Evolutionary conservation across 2,329 filamentous ascomycete species (phyloP).

Genomic region (Neonectria faginata): DNA sequence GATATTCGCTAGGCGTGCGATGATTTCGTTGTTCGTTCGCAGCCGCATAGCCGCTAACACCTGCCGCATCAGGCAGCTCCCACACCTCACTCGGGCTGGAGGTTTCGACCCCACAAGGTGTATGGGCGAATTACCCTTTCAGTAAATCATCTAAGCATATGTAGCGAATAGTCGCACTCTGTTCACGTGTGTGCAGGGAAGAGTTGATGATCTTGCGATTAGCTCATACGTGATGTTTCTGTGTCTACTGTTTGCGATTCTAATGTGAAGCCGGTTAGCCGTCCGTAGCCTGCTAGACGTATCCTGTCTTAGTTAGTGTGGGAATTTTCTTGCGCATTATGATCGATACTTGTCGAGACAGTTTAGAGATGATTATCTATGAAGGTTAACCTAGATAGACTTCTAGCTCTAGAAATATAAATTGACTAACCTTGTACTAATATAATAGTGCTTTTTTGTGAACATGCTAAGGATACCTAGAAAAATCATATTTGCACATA

Average conservation of each 20-base stretch:
- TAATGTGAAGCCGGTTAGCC: not conserved
- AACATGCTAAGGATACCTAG: not conserved
- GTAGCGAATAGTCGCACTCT: not conserved
- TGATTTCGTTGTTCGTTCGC: not conserved
- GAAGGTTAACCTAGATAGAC: not conserved
- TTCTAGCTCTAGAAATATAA: not conserved
- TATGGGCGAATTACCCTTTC: not conserved
- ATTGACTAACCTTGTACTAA: not conserved
- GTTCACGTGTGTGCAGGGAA: not conserved
- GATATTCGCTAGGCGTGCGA: not conserved
- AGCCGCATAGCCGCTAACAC: constrained; percentile 4
- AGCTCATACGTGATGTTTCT: constrained; percentile 6
- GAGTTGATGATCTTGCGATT: not conserved
- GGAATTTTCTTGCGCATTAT: not conserved
- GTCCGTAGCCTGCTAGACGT: not conserved
- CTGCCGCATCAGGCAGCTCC: constrained; percentile 3
- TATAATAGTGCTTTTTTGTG: not conserved
- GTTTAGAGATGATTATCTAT: not conserved
- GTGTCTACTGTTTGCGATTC: not conserved
- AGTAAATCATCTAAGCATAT: not conserved
- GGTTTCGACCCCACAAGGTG: not conserved
- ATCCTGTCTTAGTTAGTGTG: not conserved
- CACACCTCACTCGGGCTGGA: not conserved
- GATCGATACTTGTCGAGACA: not conserved
- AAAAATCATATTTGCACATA: not conserved